phyloP scores from a whole-genome alignment of 1,139 yeast genomes.

The Magnusiomyces tetraspermus region DNA sequence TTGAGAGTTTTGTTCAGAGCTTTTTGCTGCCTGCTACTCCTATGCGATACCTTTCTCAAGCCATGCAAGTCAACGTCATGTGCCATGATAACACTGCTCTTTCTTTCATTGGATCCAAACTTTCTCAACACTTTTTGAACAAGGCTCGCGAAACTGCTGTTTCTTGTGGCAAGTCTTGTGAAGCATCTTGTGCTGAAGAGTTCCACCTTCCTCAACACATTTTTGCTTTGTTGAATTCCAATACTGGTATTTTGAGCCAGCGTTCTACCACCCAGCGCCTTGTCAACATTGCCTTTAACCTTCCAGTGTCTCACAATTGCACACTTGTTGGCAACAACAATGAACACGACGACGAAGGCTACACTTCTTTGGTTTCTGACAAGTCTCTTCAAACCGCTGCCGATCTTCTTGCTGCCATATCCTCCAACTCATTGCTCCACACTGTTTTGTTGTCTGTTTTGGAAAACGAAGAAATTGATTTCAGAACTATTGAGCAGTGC shows the following conservation, averaged over 20 bases:
- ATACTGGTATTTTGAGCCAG: slow-evolving; percentile 19
- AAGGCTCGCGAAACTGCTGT: slow-evolving; percentile 18
- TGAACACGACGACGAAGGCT: slow-evolving; percentile 32
- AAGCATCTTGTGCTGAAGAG: slow-evolving; percentile 9
- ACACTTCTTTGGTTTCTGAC: slow-evolving; percentile 22
- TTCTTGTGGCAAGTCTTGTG: slow-evolving; percentile 18
- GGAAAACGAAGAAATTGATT: slow-evolving; percentile 18
- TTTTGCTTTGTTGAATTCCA: slow-evolving; percentile 15
- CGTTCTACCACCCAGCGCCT: slow-evolving; percentile 28
- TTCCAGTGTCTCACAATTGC: slow-evolving; percentile 16
- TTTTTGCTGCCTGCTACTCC: slow-evolving; percentile 25
- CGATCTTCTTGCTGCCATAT: slow-evolving; percentile 29
- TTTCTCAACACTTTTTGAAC: slow-evolving; percentile 20
- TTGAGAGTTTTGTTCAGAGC: slow-evolving; percentile 26
- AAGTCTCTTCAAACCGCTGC: slow-evolving; percentile 24
- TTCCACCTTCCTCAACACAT: slow-evolving; percentile 18
- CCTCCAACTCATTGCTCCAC: slow-evolving; percentile 24
- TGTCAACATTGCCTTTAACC: slow-evolving; percentile 21
- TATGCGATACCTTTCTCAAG: slow-evolving; percentile 25
- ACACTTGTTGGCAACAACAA: slow-evolving; percentile 34
- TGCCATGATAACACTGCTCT: slow-evolving; percentile 10
- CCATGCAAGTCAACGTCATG: slow-evolving; percentile 28
- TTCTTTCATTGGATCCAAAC: slow-evolving; percentile 5
- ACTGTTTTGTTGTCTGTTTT: slow-evolving; percentile 21
- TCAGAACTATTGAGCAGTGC: slow-evolving; percentile 20